A percentile compares a stretch with the other conserved stretches of the same genome.
Evolutionary conservation across 805 yeast genomes (phyloP).

Genomic region (Barnettozyma wickerhamii): DNA sequence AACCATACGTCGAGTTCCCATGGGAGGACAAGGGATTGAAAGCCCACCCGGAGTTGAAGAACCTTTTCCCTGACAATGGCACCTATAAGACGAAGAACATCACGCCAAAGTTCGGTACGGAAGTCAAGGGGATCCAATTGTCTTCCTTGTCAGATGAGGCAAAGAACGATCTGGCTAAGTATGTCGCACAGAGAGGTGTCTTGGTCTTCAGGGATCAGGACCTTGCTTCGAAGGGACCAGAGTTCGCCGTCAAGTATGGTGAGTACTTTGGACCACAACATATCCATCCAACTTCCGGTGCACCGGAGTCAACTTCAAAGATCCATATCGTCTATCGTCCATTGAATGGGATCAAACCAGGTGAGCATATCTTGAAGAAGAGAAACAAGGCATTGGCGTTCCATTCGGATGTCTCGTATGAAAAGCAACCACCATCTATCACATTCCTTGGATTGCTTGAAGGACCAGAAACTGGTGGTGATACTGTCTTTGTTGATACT

Average conservation of each 20-base stretch:
- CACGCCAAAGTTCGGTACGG: slow-evolving; percentile 30
- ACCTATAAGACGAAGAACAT: neutral
- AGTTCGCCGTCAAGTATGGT: slow-evolving; percentile 47
- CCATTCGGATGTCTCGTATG: slow-evolving; percentile 67
- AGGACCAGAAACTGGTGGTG: slow-evolving; percentile 54
- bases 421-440: slow-evolving; percentile 59
- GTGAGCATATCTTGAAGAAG: neutral
- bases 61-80: slow-evolving; percentile 3
- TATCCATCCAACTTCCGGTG: slow-evolving; percentile 71
- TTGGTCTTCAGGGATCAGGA: slow-evolving; percentile 65
- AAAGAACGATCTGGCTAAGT: slow-evolving; percentile 65
- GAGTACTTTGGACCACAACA: slow-evolving; percentile 65
- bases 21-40: slow-evolving; percentile 3
- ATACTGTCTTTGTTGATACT: slow-evolving; percentile 58
- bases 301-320: slow-evolving; percentile 51
- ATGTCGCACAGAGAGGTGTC: slow-evolving; percentile 67
- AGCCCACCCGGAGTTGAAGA: slow-evolving; percentile 6
- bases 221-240: slow-evolving; percentile 49
- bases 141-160: slow-evolving; percentile 47
- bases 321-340: slow-evolving; percentile 52
- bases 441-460: slow-evolving; percentile 58
- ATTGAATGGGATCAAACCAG: neutral
- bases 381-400: slow-evolving; percentile 26
- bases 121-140: slow-evolving; percentile 54
- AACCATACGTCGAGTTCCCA: slow-evolving; percentile 3